A percentile compares a stretch with the other conserved stretches of the same genome.
Conservation (phyloP, 1,139 yeast genomes). For the Saccharomycopsis crataegensis region DNA sequence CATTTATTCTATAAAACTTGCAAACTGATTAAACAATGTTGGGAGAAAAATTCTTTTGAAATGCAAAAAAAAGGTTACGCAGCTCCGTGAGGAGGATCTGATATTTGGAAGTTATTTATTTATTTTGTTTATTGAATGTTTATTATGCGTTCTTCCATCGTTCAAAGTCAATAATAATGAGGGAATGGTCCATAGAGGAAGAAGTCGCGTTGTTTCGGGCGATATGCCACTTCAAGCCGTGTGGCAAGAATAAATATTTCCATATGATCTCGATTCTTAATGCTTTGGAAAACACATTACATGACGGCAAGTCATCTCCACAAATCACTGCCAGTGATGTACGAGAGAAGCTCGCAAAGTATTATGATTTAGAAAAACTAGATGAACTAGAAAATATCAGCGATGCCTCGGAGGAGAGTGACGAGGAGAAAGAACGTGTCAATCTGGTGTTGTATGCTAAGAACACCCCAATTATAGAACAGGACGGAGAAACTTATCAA, state of each 20-base stretch:
- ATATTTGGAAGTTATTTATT: neutral
- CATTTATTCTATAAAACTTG: neutral
- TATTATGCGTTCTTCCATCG: neutral
- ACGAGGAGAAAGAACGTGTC: conserved; percentile 5
- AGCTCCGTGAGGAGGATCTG: too few relatives aligned
- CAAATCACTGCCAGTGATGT: conserved; percentile 40
- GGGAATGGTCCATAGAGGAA: conserved; percentile 50
- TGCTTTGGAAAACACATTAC: conserved; percentile 32
- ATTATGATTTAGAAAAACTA: conserved; percentile 50
- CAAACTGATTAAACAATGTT: neutral
- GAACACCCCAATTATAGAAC: conserved; percentile 14
- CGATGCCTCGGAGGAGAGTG: conserved; percentile 17
- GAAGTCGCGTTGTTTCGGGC: conserved; percentile 61
- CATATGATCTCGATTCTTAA: conserved; percentile 51
- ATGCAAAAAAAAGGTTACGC: neutral
- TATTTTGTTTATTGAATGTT: neutral
- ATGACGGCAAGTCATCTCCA: conserved; percentile 23
- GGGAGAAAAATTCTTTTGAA: neutral
- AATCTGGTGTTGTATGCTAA: conserved; percentile 6
- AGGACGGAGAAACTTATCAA: conserved; percentile 21
- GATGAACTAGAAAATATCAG: conserved; percentile 42
- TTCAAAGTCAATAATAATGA: conserved; percentile 4
- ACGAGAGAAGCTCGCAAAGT: conserved; percentile 46
- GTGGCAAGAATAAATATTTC: conserved; percentile 45
- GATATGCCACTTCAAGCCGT: conserved; percentile 64